Evolutionary conservation across 1,284 basidiomycete species (phyloP).

Genomic region (Cutaneotrichosporon daszewskae): DNA sequence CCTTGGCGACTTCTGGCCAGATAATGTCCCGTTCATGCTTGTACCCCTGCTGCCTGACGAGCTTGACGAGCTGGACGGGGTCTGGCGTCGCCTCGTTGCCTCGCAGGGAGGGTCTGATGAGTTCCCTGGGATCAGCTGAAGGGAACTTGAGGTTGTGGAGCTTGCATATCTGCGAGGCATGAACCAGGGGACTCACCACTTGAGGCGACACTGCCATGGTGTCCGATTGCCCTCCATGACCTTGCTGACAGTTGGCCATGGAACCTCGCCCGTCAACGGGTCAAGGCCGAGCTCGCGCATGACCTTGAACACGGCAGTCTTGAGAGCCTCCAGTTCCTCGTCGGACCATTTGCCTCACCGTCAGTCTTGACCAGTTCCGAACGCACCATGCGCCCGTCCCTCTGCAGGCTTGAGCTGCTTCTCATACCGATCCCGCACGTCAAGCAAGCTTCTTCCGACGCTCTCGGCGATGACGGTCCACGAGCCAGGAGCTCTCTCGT

Average conservation of each 20-base stretch:
- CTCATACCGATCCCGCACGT: constrained; percentile 36
- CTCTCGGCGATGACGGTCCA: constrained; percentile 34
- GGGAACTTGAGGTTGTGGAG: too few relatives aligned
- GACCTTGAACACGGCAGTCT: constrained; percentile 17
- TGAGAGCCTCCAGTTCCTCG: constrained; percentile 20
- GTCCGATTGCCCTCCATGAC: constrained; percentile 24
- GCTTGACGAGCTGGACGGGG: constrained; percentile 7
- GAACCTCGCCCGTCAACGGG: constrained; percentile 18
- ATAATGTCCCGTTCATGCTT: constrained; percentile 10
- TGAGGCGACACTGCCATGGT: constrained; percentile 27
- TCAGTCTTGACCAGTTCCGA: not conserved
- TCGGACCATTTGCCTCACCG: constrained; percentile 16
- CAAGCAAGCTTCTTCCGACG: constrained; percentile 33
- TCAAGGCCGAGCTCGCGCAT: constrained; percentile 19
- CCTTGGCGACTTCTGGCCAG: constrained; percentile 7
- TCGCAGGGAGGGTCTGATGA: constrained; percentile 3
- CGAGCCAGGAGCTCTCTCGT: constrained; percentile 21
- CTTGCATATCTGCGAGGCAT: constrained; percentile 1
- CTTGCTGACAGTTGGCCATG: constrained; percentile 27
- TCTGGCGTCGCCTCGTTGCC: constrained; percentile 2
- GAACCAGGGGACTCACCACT: constrained; percentile 21
- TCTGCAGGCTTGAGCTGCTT: constrained; percentile 21
- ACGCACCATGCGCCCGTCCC: constrained; percentile 15
- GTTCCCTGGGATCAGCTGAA: too few relatives aligned
- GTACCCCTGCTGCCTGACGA: constrained; percentile 3